A percentile compares a stretch with the other conserved stretches of the same genome.
Evolutionary conservation across 1,139 yeast species (phyloP).

Genomic region (Suhomyces terraborum): DNA sequence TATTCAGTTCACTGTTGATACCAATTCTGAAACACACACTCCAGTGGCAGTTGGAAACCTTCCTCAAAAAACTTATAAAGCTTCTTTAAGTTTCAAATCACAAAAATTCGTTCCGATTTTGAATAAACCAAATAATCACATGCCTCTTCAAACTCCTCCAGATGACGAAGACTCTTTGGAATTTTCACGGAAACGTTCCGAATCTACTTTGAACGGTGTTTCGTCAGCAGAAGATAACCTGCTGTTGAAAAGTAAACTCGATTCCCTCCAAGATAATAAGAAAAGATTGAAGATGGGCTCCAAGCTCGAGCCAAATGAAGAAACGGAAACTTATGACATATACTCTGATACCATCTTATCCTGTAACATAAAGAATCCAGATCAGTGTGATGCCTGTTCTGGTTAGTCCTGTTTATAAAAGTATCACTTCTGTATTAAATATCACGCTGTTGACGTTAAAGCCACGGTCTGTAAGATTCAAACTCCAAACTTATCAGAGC

Average conservation of each 20-base stretch:
- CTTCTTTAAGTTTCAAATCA: not conserved
- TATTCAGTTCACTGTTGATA: conserved; percentile 85
- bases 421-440: not conserved
- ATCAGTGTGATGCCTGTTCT: conserved; percentile 50
- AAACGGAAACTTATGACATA: conserved; percentile 23
- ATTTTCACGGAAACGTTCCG: not conserved
- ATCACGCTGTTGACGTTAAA: too few relatives aligned
- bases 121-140: not conserved
- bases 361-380: conserved; percentile 40
- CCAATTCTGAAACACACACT: conserved; percentile 9
- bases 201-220: too few relatives aligned
- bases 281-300: not conserved
- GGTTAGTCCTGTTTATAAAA: conserved; percentile 26
- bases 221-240: too few relatives aligned
- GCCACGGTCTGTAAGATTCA: too few relatives aligned
- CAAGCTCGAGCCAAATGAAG: not conserved
- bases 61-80: conserved; percentile 24
- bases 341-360: conserved; percentile 38
- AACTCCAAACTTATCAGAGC: too few relatives aligned
- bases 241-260: too few relatives aligned
- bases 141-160: not conserved
- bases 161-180: not conserved
- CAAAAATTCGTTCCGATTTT: not conserved
- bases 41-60: not conserved
- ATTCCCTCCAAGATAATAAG: too few relatives aligned